These are phyloP conservation scores for Rosellinia necatrix DNA, from an alignment of 2,329 filamentous ascomycete genomes.

Conservation along the genomic window DNA sequence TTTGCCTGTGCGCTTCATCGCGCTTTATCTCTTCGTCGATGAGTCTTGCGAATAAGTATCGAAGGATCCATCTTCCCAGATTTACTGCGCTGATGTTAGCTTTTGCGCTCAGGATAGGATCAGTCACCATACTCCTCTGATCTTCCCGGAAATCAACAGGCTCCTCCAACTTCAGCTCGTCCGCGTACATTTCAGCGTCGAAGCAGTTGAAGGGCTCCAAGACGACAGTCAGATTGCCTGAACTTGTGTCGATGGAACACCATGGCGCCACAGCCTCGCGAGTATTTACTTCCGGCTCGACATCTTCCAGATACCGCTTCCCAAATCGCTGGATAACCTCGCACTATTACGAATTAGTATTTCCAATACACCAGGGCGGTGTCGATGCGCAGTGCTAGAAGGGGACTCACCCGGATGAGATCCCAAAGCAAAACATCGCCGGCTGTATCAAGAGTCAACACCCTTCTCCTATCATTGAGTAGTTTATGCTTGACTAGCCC, in stretches of 20 bases:
- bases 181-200: constrained; percentile 95
- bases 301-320: constrained; percentile 90
- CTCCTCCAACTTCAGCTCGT: constrained; percentile 77
- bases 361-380: not conserved
- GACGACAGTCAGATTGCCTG: constrained; percentile 86
- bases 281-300: constrained; percentile 84
- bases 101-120: not conserved
- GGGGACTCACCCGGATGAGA: constrained; percentile 72
- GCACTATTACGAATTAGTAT: constrained; percentile 60
- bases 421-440: constrained; percentile 97
- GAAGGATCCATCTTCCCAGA: constrained; percentile 92
- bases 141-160: constrained; percentile 86
- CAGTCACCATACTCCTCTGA: constrained; percentile 73
- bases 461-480: constrained; percentile 86
- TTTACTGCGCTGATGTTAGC: constrained; percentile 67
- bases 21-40: constrained; percentile 88
- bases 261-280: constrained; percentile 89
- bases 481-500: constrained; percentile 92
- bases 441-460: constrained; percentile 90
- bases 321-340: constrained; percentile 89
- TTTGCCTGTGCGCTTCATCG: constrained; percentile 74
- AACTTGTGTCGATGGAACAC: constrained; percentile 94
- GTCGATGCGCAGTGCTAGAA: not conserved
- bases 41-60: constrained; percentile 87
- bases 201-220: constrained; percentile 96